Conservation (phyloP, 495 filamentous ascomycete species). For the Podospora anserina region DNA sequence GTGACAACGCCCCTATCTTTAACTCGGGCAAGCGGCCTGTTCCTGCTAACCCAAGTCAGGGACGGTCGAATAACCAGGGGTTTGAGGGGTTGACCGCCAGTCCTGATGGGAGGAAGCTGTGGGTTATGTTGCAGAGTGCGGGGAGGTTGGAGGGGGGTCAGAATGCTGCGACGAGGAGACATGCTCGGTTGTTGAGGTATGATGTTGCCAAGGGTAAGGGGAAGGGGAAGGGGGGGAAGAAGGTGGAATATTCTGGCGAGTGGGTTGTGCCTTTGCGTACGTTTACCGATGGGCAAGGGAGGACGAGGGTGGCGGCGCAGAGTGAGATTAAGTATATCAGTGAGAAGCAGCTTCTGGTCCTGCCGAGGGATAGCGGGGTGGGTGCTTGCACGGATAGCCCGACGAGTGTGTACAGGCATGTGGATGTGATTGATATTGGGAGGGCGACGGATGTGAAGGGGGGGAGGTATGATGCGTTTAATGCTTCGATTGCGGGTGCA, state of each 20-base stretch:
- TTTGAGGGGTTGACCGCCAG: constrained; percentile 69
- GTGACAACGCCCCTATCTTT: constrained; percentile 60
- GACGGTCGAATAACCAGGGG: constrained; percentile 69
- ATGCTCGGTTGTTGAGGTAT: constrained; percentile 64
- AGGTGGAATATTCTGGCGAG: constrained; percentile 51
- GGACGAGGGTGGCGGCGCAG: constrained; percentile 59
- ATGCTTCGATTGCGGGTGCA: constrained; percentile 2
- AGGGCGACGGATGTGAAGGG: constrained; percentile 65
- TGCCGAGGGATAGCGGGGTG: constrained; percentile 62
- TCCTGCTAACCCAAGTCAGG: constrained; percentile 56
- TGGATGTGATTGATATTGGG: constrained; percentile 67
- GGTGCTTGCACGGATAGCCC: constrained; percentile 57
- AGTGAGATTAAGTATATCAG: constrained; percentile 68
- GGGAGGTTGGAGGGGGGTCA: constrained; percentile 59
- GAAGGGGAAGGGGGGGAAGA: not conserved
- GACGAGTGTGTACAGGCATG: constrained; percentile 64
- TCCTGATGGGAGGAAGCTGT: constrained; percentile 62
- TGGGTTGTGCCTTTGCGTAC: constrained; percentile 67
- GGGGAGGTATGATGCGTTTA: constrained; percentile 47
- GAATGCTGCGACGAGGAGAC: constrained; percentile 39
- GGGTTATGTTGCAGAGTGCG: constrained; percentile 66
- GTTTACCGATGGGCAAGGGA: constrained; percentile 42
- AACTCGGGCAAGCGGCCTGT: constrained; percentile 37
- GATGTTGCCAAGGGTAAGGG: constrained; percentile 38
- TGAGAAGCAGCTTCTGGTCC: constrained; percentile 62